Percentiles rank a stretch among this genome's conserved stretches.
Evolutionary conservation across 441 rosid genomes (phyloP).

Genomic region (Euphorbia celastroides): DNA sequence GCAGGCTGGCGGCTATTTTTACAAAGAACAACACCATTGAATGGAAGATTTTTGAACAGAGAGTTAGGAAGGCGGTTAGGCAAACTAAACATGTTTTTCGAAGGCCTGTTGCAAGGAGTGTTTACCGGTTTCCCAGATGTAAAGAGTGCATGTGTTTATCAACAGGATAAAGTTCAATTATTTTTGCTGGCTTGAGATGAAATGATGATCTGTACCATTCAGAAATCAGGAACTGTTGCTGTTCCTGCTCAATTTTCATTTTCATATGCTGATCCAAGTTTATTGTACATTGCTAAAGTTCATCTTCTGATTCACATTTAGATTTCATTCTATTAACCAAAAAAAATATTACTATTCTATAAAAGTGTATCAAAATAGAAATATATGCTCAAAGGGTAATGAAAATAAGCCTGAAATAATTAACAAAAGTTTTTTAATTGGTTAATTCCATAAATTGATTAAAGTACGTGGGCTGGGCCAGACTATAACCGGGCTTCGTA

Average conservation of each 20-base stretch:
- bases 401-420: too few species aligned
- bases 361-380: too few species aligned
- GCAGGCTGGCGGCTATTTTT: conserved; percentile 75
- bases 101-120: conserved; percentile 76
- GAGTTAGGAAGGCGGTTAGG: conserved; percentile 85
- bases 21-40: conserved; percentile 64
- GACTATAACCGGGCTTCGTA: neutral
- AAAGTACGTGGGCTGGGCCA: neutral
- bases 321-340: too few species aligned
- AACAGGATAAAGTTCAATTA: conserved; percentile 3
- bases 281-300: neutral
- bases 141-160: conserved; percentile 72
- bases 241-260: neutral
- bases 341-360: too few species aligned
- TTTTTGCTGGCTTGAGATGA: neutral
- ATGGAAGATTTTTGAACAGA: conserved; percentile 82
- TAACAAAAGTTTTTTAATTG: too few species aligned
- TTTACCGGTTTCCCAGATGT: conserved; percentile 80
- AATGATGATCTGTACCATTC: neutral
- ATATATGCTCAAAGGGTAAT: too few species aligned
- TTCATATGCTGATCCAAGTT: neutral
- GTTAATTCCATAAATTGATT: too few species aligned
- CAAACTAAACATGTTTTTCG: conserved; percentile 77
- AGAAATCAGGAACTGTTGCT: neutral
- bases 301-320: too few species aligned